Percentiles rank a stretch among this genome's conserved stretches.
Conservation (phyloP, 768 basidiomycete genomes). For the Lactarius sp. region DNA sequence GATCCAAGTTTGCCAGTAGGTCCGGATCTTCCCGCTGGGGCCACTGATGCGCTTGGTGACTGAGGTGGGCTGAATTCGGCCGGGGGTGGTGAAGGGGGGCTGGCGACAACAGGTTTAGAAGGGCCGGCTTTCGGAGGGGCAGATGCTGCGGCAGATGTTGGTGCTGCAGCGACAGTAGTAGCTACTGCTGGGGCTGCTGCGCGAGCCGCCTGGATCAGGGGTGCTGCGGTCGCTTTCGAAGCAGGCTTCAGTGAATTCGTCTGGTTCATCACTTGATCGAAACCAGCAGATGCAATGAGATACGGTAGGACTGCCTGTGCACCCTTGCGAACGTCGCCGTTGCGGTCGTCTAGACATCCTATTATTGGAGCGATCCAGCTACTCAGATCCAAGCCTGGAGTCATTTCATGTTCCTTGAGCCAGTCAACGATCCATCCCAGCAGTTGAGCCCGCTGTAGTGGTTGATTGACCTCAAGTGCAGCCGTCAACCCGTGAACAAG, state of each 20-base stretch:
- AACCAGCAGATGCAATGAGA: constrained; percentile 71
- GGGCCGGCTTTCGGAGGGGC: constrained; percentile 26
- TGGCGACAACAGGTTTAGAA: constrained; percentile 26
- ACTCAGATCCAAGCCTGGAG: constrained; percentile 59
- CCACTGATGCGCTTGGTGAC: constrained; percentile 38
- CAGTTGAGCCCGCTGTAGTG: constrained; percentile 75
- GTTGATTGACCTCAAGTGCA: constrained; percentile 82
- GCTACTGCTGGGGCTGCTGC: constrained; percentile 36
- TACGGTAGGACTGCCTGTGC: constrained; percentile 77
- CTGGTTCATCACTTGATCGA: constrained; percentile 80
- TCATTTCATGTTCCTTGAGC: constrained; percentile 60
- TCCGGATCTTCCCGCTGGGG: constrained; percentile 37
- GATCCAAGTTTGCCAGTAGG: constrained; percentile 50
- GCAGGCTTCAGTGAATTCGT: constrained; percentile 88
- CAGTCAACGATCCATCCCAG: constrained; percentile 77
- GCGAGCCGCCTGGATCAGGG: constrained; percentile 84
- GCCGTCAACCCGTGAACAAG: constrained; percentile 75
- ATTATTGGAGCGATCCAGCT: constrained; percentile 63
- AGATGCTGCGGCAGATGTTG: constrained; percentile 19
- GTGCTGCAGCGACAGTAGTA: constrained; percentile 25
- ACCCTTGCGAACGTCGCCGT: constrained; percentile 84
- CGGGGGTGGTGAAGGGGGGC: constrained; percentile 26
- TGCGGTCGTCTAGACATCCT: constrained; percentile 85
- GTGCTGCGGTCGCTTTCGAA: constrained; percentile 74
- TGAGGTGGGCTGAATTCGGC: constrained; percentile 40